phyloP scores from a whole-genome alignment of 2,329 filamentous ascomycete species.

The Lachnellula willkommii region DNA sequence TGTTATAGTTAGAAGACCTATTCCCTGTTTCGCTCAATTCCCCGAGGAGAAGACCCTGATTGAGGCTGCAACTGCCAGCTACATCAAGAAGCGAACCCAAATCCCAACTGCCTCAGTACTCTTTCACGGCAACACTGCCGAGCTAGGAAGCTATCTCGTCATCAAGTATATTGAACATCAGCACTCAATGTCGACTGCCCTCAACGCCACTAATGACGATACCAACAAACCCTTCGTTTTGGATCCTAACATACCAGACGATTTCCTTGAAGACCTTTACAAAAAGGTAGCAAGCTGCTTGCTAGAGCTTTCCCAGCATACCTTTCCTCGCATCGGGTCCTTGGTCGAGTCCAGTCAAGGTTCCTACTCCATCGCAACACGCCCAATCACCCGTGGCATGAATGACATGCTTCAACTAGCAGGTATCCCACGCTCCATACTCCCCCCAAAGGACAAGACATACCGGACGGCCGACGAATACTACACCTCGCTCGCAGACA shows the following conservation, averaged over 20 bases:
- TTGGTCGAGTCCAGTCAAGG: constrained; percentile 21
- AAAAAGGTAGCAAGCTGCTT: not conserved
- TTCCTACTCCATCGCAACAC: constrained; percentile 36
- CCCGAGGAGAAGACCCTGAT: constrained; percentile 10
- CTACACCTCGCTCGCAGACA: constrained; percentile 10
- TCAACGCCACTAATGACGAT: constrained; percentile 29
- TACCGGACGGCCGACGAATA: constrained; percentile 2
- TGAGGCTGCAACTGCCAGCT: constrained; percentile 8
- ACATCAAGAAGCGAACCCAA: constrained; percentile 5
- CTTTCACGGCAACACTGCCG: constrained; percentile 6
- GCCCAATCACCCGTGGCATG: not conserved
- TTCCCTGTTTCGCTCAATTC: constrained; percentile 5
- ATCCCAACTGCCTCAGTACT: constrained; percentile 10
- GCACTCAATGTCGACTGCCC: constrained; percentile 30
- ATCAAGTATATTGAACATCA: constrained; percentile 20
- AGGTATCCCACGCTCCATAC: constrained; percentile 3
- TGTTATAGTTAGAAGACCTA: constrained; percentile 7
- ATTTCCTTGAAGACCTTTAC: not conserved
- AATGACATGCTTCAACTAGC: not conserved
- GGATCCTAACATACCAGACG: constrained; percentile 23
- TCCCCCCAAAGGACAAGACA: constrained; percentile 1
- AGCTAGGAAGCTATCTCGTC: constrained; percentile 12
- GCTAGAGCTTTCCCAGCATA: not conserved
- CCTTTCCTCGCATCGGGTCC: not conserved
- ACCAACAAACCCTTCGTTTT: constrained; percentile 26